These are phyloP conservation scores for Endoconidiophora polonica DNA, from an alignment of 2,329 filamentous ascomycete species.

Conservation along the genomic window DNA sequence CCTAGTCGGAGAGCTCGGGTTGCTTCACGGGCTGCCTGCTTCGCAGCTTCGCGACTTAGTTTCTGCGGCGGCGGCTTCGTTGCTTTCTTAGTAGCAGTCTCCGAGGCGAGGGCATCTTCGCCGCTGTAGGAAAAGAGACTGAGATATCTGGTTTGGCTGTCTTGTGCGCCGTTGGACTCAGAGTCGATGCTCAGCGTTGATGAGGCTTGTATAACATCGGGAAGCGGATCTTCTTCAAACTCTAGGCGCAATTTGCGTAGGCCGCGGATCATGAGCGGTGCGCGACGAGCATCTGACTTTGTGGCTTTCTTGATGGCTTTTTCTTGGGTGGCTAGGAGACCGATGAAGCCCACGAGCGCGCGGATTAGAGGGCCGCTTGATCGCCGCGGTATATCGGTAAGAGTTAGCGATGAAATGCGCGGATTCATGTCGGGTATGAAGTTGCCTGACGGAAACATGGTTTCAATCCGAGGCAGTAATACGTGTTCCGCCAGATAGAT, in stretches of 20 bases:
- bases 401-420: constrained; percentile 32
- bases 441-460: constrained; percentile 28
- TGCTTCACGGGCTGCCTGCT: constrained; percentile 7
- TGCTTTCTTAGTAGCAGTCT: constrained; percentile 20
- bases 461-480: constrained; percentile 26
- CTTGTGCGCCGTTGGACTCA: constrained; percentile 14
- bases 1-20: constrained; percentile 7
- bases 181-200: constrained; percentile 22
- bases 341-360: constrained; percentile 32
- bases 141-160: no score
- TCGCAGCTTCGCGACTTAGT: constrained; percentile 7
- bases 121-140: no score
- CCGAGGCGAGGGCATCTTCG: no score
- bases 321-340: constrained; percentile 32
- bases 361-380: constrained; percentile 33
- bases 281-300: constrained; percentile 18
- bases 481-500: constrained; percentile 29
- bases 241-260: constrained; percentile 39
- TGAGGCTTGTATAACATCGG: constrained; percentile 16
- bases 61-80: neutral
- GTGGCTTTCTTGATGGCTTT: constrained; percentile 23
- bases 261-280: constrained; percentile 30
- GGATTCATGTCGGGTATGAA: constrained; percentile 41
- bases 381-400: constrained; percentile 37
- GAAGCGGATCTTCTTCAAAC: constrained; percentile 29